phyloP scores from a whole-genome alignment of 2,329 filamentous ascomycete genomes.

The Pezicula carpinea region DNA sequence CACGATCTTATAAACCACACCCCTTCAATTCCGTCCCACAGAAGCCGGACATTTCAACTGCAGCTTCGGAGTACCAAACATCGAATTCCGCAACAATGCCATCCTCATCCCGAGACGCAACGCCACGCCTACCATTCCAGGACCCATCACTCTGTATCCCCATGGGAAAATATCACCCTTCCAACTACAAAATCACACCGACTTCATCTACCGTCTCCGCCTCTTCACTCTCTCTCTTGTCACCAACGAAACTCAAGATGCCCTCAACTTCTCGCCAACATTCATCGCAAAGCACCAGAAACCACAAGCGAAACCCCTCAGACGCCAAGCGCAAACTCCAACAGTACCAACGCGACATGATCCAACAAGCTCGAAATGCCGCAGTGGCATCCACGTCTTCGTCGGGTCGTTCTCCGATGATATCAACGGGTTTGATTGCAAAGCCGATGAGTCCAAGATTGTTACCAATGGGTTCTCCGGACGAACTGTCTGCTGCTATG shows the following conservation, averaged over 20 bases:
- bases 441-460: constrained; percentile 48
- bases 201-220: constrained; percentile 13
- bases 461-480: constrained; percentile 53
- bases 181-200: constrained; percentile 47
- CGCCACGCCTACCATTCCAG: constrained; percentile 8
- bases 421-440: constrained; percentile 25
- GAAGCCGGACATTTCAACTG: no score
- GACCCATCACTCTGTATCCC: constrained; percentile 34
- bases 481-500: constrained; percentile 35
- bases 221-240: constrained; percentile 17
- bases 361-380: constrained; percentile 49
- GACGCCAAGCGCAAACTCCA: constrained; percentile 48
- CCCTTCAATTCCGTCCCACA: constrained; percentile 34
- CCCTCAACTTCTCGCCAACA: constrained; percentile 20
- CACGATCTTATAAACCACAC: constrained; percentile 37
- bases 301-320: constrained; percentile 34
- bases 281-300: constrained; percentile 22
- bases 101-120: constrained; percentile 7
- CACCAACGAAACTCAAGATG: constrained; percentile 23
- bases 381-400: constrained; percentile 1
- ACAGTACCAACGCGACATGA: constrained; percentile 59
- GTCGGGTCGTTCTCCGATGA: not conserved
- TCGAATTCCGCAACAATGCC: constrained; percentile 14
- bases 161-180: constrained; percentile 59
- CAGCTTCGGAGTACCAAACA: constrained; percentile 18